Conservation (phyloP, 2,329 filamentous ascomycete species). For the Seiridium unicorne region DNA sequence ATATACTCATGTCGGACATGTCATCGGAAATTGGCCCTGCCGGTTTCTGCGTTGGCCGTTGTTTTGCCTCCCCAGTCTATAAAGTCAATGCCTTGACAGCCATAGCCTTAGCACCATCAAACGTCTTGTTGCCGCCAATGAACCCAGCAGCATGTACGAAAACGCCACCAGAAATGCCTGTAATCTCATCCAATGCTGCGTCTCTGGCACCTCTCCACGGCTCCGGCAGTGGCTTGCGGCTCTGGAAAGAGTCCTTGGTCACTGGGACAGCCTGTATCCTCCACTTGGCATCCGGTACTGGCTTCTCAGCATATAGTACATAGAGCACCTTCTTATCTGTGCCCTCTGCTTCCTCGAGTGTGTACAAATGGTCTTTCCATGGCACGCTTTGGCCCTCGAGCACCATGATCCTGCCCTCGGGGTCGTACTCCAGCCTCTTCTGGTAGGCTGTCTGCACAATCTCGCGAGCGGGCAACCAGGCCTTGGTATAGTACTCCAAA, state of each 20-base stretch:
- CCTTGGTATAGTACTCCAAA: slow-evolving; percentile 69
- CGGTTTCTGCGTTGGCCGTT: background rate
- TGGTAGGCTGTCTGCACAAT: slow-evolving; percentile 76
- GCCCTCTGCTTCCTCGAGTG: slow-evolving; percentile 62
- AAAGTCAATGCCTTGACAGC: slow-evolving; percentile 68
- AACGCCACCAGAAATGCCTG: slow-evolving; percentile 70
- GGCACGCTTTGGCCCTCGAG: slow-evolving; percentile 76
- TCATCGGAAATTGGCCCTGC: background rate
- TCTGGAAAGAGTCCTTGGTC: slow-evolving; percentile 82
- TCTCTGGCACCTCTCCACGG: slow-evolving; percentile 91
- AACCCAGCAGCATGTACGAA: slow-evolving; percentile 96
- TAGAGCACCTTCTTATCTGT: slow-evolving; percentile 60
- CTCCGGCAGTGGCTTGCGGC: slow-evolving; percentile 86
- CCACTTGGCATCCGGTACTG: slow-evolving; percentile 78
- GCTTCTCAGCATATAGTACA: slow-evolving; percentile 86
- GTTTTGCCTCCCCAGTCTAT: slow-evolving; percentile 17
- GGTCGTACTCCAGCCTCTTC: slow-evolving; percentile 65
- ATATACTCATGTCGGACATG: background rate
- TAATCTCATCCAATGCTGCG: slow-evolving; percentile 73
- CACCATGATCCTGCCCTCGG: slow-evolving; percentile 77
- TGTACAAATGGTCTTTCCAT: slow-evolving; percentile 96
- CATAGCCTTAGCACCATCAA: slow-evolving; percentile 85
- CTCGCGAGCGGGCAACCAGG: slow-evolving; percentile 86
- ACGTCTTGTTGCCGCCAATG: slow-evolving; percentile 92
- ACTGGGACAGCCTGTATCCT: slow-evolving; percentile 89